These are phyloP conservation scores for Xylaria sp. DNA, from an alignment of 2,329 filamentous ascomycete species.

Conservation along the genomic window DNA sequence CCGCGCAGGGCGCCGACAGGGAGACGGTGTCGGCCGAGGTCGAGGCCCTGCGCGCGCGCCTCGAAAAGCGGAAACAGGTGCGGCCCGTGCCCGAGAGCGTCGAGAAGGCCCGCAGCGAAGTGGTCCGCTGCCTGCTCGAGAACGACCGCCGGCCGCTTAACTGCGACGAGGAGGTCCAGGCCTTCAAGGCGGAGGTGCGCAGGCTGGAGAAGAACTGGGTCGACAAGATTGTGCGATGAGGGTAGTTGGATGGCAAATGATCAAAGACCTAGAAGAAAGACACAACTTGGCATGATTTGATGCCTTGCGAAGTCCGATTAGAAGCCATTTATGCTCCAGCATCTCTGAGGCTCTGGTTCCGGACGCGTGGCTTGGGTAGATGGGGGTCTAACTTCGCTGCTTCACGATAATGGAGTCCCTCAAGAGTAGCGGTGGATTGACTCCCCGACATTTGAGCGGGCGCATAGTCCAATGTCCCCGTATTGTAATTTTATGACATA, in stretches of 20 bases:
- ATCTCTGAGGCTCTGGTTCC: background rate
- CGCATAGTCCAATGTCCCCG: constrained; percentile 26
- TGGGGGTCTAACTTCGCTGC: constrained; percentile 1
- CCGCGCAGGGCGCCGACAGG: constrained; percentile 48
- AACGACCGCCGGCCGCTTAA: constrained; percentile 90
- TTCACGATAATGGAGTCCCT: constrained; percentile 6
- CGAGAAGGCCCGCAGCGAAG: constrained; percentile 77
- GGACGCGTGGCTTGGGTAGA: constrained; percentile 7
- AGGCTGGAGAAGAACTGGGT: constrained; percentile 89
- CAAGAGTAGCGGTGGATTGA: background rate
- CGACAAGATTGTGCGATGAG: constrained; percentile 73
- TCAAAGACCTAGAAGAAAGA: background rate
- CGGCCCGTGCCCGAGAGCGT: constrained; percentile 77
- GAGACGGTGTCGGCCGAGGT: constrained; percentile 69
- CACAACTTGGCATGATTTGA: background rate
- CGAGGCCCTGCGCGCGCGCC: constrained; percentile 66
- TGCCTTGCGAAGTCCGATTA: background rate
- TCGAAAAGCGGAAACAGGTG: constrained; percentile 72
- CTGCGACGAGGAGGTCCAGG: constrained; percentile 93
- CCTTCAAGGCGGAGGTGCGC: constrained; percentile 89
- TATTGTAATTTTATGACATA: constrained; percentile 50
- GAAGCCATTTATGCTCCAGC: background rate
- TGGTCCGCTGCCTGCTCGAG: constrained; percentile 82
- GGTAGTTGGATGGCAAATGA: background rate
- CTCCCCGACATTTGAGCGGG: constrained; percentile 20